Evolutionary conservation across 805 yeast species (phyloP).

Genomic region (Candida palmyrensis): DNA sequence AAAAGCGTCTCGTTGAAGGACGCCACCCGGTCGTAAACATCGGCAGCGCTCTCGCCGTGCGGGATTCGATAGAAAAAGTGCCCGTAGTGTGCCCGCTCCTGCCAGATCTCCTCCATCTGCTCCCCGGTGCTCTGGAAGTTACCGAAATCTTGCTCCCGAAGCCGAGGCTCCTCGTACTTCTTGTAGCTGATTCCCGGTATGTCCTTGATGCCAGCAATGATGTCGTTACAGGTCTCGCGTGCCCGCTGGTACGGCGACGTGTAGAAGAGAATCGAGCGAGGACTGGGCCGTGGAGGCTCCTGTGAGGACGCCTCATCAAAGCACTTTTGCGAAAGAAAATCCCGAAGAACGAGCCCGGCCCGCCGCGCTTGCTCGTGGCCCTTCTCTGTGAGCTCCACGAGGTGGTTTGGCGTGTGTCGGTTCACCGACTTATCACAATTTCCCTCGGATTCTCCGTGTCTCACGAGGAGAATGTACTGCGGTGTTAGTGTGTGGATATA

Average conservation of each 20-base stretch:
- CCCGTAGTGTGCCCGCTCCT: conserved; percentile 82
- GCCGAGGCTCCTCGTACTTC: conserved; percentile 81
- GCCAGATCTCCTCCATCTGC: conserved; percentile 79
- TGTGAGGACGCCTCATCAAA: conserved; percentile 20
- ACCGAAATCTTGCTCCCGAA: conserved; percentile 94
- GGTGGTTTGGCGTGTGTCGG: conserved; percentile 73
- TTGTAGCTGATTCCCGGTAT: conserved; percentile 42
- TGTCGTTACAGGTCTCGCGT: conserved; percentile 73
- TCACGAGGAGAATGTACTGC: conserved; percentile 66
- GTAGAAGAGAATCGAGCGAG: conserved; percentile 56
- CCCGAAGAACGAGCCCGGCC: conserved; percentile 54
- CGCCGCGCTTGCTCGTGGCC: conserved; percentile 63
- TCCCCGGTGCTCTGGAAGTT: conserved; percentile 76
- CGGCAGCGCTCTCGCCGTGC: conserved; percentile 94
- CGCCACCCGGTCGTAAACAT: conserved; percentile 86
- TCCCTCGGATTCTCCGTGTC: conserved; percentile 94
- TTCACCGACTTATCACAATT: conserved; percentile 83
- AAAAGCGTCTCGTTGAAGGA: conserved; percentile 84
- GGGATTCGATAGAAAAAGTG: conserved; percentile 79
- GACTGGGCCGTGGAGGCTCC: no score
- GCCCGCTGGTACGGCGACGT: conserved; percentile 87
- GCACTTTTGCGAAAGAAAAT: conserved; percentile 31
- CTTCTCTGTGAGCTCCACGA: conserved; percentile 61
- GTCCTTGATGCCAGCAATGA: conserved; percentile 51
- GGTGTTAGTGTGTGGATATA: conserved; percentile 9